These are phyloP conservation scores for Trypanosoma avium DNA, from an alignment of 208 protist genomes.

Conservation along the genomic window DNA sequence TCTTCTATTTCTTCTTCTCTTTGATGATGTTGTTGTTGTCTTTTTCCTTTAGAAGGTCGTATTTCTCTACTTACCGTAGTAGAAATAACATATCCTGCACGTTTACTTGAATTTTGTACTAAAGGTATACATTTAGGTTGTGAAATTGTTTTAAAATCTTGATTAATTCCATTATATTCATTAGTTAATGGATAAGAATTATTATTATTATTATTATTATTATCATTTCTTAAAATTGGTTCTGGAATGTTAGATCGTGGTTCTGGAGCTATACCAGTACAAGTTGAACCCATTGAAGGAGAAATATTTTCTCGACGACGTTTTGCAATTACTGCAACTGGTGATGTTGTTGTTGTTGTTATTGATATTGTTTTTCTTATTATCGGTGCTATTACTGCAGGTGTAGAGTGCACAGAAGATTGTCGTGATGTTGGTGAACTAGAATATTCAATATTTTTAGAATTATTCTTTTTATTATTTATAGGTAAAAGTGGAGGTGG, in stretches of 20 bases:
- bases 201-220: neutral
- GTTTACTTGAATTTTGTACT: no score
- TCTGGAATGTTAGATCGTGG: constrained; percentile 1
- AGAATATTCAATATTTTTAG: neutral
- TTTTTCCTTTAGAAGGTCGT: no score
- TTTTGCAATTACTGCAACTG: neutral
- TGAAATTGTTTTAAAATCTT: no score
- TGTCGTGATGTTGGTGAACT: neutral
- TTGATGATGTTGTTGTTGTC: no score
- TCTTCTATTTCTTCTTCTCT: neutral
- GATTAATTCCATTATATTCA: no score
- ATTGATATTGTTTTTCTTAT: no score
- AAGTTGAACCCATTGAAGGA: neutral
- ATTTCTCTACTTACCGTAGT: no score
- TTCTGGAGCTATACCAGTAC: neutral
- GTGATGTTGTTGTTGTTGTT: neutral
- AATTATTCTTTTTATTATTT: neutral
- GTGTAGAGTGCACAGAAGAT: neutral
- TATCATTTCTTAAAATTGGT: neutral
- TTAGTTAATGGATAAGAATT: no score
- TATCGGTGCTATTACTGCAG: no score
- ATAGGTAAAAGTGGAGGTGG: neutral
- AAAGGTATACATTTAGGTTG: no score
- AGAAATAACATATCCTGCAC: no score
- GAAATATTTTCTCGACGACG: neutral